Base-by-base conservation (phyloP, 139 green algal species). In the Ettlia oleoabundans region DNA sequence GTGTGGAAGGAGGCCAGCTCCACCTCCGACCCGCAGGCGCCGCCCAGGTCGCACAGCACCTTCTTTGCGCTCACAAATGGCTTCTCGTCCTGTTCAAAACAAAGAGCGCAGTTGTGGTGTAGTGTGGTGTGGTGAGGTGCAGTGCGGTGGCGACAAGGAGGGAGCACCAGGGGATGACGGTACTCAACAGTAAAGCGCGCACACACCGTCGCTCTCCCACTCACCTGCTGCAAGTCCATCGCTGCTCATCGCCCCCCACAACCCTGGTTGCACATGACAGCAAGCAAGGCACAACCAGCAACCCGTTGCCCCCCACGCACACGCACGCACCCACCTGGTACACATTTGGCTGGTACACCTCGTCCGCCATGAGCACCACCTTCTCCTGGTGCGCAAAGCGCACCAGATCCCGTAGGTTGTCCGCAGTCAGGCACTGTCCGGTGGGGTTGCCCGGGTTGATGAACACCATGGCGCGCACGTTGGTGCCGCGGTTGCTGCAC, bases 371-470 rank as follows among this genome's bases (percentile, higher is more conserved):
- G 7, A 99, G 84, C 67, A 98, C 94, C 64, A 99, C 67, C 15
- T 86, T 43, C 85, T 98, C 89, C 38, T 95, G 83, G 73, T 80
- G 73, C 2, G 73, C 73, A 80, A 80, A 80, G 32, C 98, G 97
- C 70, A 98, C 95, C 88, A 98, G 93, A 70, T 99, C 96, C 0
- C 75, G 67, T 87, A 94, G 89, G 88, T 98, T 96, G n/a, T 90
- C 89, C 47, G 88, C 74, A 24, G 80, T 88, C 62, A 98, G 89
- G 94, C 91, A 87, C 92, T 92, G 86, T 26, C 92, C 95, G n/a
- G 96, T 99, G 61, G 96, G 96, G 88, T 99, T 99, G 80, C 96
- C 96, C 0, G 96, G 96, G 88, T 98, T 99, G 87, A 99, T 99
- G 32, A 99, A 92, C 65, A 98, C 95, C 72, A 99, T 67, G 40